phyloP scores from a whole-genome alignment of 2,329 filamentous ascomycete species.

The Plenodomus biglobosus region DNA sequence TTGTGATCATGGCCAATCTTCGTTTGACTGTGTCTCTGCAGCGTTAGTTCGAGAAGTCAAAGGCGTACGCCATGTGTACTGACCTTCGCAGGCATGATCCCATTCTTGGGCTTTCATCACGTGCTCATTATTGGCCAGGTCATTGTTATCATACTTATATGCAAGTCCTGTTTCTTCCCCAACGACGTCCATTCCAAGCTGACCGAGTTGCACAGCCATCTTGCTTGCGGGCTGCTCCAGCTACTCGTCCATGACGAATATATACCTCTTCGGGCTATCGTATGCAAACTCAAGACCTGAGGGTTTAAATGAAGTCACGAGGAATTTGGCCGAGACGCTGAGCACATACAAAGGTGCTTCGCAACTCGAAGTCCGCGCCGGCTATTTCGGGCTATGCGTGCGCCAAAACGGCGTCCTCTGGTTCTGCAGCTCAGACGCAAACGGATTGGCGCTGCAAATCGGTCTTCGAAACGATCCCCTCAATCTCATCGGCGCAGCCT shows the following conservation, averaged over 20 bases:
- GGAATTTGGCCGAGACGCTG: constrained; percentile 76
- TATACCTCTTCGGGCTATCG: constrained; percentile 92
- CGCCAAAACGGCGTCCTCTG: constrained; percentile 83
- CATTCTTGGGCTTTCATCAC: constrained; percentile 67
- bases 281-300: constrained; percentile 77
- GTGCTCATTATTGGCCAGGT: constrained; percentile 92
- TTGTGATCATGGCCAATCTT: background rate
- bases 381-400: constrained; percentile 94
- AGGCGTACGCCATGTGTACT: background rate
- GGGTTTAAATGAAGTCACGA: constrained; percentile 81
- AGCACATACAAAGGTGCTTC: constrained; percentile 80
- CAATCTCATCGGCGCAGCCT: constrained; percentile 89
- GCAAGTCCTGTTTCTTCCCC: constrained; percentile 56
- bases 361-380: constrained; percentile 79
- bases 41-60: background rate
- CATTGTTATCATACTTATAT: constrained; percentile 84
- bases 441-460: constrained; percentile 80
- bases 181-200: constrained; percentile 4
- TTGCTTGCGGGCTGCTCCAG: constrained; percentile 90
- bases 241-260: constrained; percentile 83
- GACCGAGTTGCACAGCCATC: constrained; percentile 61
- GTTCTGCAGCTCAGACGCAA: constrained; percentile 93
- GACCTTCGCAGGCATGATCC: constrained; percentile 50
- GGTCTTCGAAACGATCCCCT: constrained; percentile 85
- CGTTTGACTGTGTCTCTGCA: background rate